Evolutionary conservation across 495 filamentous ascomycete genomes (phyloP), one percentile per base, ranked within the genome.

Genomic region (Penicillium macrosclerotiorum): DNA sequence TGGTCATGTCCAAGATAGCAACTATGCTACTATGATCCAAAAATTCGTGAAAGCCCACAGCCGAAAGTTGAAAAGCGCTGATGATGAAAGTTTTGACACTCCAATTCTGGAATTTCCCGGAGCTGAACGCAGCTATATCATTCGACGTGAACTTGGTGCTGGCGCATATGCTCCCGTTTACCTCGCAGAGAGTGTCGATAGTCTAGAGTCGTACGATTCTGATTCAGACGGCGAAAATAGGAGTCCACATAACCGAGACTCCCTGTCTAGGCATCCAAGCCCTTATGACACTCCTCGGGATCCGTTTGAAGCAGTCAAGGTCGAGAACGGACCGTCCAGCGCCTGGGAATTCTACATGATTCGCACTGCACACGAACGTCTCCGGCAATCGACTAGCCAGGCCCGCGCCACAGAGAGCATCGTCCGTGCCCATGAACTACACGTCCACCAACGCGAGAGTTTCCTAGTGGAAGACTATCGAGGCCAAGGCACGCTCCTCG

Each of bases 331-430:
- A 37, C 90, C 91, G 3, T 89, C 91, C 0, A 84, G 81, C 11
- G 70, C 88, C 1, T 98, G 94, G 93, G 93, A 98, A 59, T 98
- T 96, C 63, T 87, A 96, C 65, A 94, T 98, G 67, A 92, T 96
- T 71, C 84, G 86, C 1, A 80, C 86, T 19, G 81, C 88, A 2
- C 82, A 90, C 39, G 72, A 79, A 1, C 86, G 93, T 5, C 74
- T 97, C 0, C 81, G 78, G 0, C 64, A 77, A 45, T 52, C 55
- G 12, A 30, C 55, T 0, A 45, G 46, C 6, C 38, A 68, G n/a
- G 49, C 52, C 19, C 84, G 91, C 3, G 83, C 85, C 0, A 72
- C 78, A 0, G 82, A 86, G 0, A 91, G 86, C 30, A 73, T 98
- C 37, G 79, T 95, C 1, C 77, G 80, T 8, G 89, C 86, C 1